phyloP scores from a whole-genome alignment of 495 filamentous ascomycete species.

The Tuber microsphaerosporum region DNA sequence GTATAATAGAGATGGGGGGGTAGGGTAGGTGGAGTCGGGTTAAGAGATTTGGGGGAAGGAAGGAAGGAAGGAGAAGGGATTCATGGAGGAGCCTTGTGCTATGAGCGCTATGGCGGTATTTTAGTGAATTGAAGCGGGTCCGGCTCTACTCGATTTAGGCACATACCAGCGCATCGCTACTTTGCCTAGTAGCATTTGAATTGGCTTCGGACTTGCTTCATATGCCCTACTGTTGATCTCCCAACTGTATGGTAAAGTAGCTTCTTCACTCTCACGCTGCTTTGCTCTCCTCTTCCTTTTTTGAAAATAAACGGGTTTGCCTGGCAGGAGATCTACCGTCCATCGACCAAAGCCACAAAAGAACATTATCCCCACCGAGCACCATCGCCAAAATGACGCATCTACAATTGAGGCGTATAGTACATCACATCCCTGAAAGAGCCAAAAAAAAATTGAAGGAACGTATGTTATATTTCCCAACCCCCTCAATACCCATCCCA shows the following conservation, averaged over 20 bases:
- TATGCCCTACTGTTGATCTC: not conserved
- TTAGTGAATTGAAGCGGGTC: not conserved
- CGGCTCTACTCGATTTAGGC: not conserved
- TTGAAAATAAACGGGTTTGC: not conserved
- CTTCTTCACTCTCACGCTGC: not conserved
- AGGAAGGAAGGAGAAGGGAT: not conserved
- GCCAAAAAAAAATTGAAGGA: not conserved
- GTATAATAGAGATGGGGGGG: not conserved
- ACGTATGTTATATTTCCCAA: not conserved
- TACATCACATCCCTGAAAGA: not conserved
- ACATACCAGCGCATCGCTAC: not conserved
- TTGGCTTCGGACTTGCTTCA: not conserved
- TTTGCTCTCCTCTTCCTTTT: not conserved
- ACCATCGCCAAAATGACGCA: not conserved
- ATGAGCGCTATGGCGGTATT: not conserved
- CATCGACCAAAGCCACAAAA: not conserved
- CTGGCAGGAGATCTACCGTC: not conserved
- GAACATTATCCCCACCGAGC: not conserved
- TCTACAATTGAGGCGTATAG: not conserved
- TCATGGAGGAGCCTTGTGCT: not conserved
- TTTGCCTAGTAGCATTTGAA: not conserved
- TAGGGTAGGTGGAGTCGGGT: not conserved
- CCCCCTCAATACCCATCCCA: constrained; percentile 4
- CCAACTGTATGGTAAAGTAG: not conserved
- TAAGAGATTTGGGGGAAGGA: not conserved